phyloP scores from a whole-genome alignment of 306 rosid species.

The Abrus pulchellus region DNA sequence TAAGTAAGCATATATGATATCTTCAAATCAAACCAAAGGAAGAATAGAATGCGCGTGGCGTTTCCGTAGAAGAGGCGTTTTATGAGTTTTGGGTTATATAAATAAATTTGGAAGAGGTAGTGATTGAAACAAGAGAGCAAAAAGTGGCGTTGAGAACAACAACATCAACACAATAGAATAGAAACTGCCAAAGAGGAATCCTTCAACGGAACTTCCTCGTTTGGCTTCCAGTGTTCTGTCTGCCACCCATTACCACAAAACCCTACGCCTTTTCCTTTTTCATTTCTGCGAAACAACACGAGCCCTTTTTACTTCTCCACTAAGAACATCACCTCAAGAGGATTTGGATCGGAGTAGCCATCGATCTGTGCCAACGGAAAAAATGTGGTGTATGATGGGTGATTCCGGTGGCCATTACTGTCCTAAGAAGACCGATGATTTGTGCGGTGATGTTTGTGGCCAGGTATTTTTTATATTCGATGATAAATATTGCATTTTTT shows the following conservation, averaged over 20 bases:
- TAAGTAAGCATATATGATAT: background rate
- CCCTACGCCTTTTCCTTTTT: background rate
- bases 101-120: background rate
- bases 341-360: background rate
- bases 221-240: slow-evolving; percentile 20
- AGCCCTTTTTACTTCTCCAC: background rate
- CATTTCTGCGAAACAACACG: background rate
- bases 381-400: slow-evolving; percentile 83
- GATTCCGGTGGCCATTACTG: slow-evolving; percentile 79
- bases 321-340: background rate
- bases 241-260: slow-evolving; percentile 13
- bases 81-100: background rate
- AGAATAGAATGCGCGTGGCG: background rate
- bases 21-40: background rate
- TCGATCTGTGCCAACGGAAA: background rate
- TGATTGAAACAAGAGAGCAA: background rate
- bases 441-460: slow-evolving; percentile 77
- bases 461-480: slow-evolving; percentile 57
- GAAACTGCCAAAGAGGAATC: slow-evolving; percentile 3
- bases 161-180: background rate
- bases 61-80: background rate
- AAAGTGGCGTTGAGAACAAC: background rate
- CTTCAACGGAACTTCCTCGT: slow-evolving; percentile 21
- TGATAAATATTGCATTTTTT: background rate
- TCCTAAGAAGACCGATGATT: slow-evolving; percentile 77